These are phyloP conservation scores for Discostella stelligeroides DNA, from an alignment of 108 stramenopile species.

Conservation along the genomic window DNA sequence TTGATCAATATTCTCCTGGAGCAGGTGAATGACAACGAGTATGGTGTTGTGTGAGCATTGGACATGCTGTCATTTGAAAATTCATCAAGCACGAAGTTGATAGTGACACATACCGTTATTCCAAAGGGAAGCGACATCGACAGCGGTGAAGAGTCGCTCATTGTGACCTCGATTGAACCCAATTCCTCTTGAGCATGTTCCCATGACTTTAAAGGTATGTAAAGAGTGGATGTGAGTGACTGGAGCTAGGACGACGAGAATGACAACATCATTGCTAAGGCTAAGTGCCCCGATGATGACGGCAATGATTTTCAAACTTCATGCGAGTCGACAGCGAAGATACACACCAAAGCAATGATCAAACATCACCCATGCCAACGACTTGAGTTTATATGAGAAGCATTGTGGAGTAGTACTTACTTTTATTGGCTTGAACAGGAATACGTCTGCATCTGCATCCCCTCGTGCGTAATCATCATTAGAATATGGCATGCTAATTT, in stretches of 20 bases:
- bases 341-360: background rate
- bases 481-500: background rate
- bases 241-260: background rate
- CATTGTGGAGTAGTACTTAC: slow-evolving; percentile 31
- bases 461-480: slow-evolving; percentile 12
- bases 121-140: slow-evolving; percentile 69
- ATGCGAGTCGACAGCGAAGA: background rate
- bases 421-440: slow-evolving; percentile 57
- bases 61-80: background rate
- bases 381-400: background rate
- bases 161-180: slow-evolving; percentile 42
- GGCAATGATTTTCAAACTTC: background rate
- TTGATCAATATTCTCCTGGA: slow-evolving; percentile 64
- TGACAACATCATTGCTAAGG: background rate
- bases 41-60: background rate
- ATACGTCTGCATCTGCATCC: background rate
- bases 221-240: background rate
- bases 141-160: slow-evolving; percentile 41
- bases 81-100: no score
- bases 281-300: background rate
- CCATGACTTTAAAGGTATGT: slow-evolving; percentile 46
- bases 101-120: slow-evolving; percentile 61
- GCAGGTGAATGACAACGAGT: slow-evolving; percentile 6
- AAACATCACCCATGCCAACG: background rate
- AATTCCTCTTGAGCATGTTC: slow-evolving; percentile 41